Conservation (phyloP, 176 grass and related monocot genomes). For the Paspalum vaginatum region DNA sequence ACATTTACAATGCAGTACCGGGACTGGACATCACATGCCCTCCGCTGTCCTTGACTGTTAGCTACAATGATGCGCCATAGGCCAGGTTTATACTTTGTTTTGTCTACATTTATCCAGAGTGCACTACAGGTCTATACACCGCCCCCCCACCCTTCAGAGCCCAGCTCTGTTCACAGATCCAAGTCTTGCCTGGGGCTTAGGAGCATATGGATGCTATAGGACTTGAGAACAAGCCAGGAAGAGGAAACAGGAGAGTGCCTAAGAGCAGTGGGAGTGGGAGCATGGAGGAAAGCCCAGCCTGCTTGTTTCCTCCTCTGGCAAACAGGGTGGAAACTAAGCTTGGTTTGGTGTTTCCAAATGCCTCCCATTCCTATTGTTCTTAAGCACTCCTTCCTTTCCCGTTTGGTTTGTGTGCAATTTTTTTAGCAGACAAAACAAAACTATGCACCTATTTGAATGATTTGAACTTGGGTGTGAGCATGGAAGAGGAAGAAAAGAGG, state of each 20-base stretch:
- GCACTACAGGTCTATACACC: background rate
- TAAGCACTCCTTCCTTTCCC: constrained; percentile 33
- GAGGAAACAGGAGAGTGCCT: constrained; percentile 38
- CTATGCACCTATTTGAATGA: background rate
- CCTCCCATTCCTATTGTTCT: constrained; percentile 39
- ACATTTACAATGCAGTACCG: background rate
- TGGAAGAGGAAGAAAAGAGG: constrained; percentile 30
- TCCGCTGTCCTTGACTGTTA: background rate
- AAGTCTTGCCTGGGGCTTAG: no score
- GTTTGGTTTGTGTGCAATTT: background rate
- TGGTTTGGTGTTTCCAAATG: constrained; percentile 34
- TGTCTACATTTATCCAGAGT: background rate
- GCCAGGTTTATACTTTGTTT: background rate
- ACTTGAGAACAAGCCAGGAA: constrained; percentile 35
- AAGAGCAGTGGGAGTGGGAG: constrained; percentile 7
- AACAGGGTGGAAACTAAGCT: constrained; percentile 10
- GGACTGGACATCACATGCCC: background rate
- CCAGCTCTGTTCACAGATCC: no score
- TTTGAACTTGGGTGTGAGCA: background rate
- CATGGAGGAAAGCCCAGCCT: constrained; percentile 5
- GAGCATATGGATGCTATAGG: background rate
- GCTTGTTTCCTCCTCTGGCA: background rate
- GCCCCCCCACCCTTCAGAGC: no score
- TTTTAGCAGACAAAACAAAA: background rate
- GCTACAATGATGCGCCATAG: background rate